phyloP scores from a whole-genome alignment of 2,329 filamentous ascomycete species.

The Rhynchosporium agropyri region DNA sequence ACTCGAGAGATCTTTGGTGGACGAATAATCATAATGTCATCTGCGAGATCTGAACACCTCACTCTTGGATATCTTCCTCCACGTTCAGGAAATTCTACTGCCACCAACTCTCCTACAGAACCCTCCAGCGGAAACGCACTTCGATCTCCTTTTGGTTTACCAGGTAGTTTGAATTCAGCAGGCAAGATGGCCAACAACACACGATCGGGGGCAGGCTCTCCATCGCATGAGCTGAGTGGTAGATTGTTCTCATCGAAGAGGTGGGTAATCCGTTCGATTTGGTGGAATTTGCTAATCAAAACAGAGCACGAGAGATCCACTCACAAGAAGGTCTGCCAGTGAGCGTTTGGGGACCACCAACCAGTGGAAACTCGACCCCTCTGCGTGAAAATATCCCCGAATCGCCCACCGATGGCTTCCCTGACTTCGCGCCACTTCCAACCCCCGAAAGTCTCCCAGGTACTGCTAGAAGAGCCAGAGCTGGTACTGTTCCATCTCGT shows the following conservation, averaged over 20 bases:
- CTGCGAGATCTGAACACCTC: constrained; percentile 82
- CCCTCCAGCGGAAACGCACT: constrained; percentile 62
- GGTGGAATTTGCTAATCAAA: constrained; percentile 21
- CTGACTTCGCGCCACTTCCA: constrained; percentile 78
- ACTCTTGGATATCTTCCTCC: constrained; percentile 76
- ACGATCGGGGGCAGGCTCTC: constrained; percentile 90
- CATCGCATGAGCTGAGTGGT: constrained; percentile 81
- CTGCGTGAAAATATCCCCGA: constrained; percentile 97
- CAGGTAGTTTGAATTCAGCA: constrained; percentile 61
- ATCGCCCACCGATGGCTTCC: constrained; percentile 93
- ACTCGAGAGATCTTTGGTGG: constrained; percentile 37
- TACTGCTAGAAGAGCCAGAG: constrained; percentile 76
- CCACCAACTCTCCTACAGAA: constrained; percentile 80
- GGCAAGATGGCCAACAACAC: constrained; percentile 61
- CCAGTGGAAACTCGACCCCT: constrained; percentile 93
- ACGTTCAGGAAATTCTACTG: constrained; percentile 73
- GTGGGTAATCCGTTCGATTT: constrained; percentile 55
- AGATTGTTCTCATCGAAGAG: constrained; percentile 84
- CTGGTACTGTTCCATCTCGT: constrained; percentile 93
- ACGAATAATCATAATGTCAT: constrained; percentile 86
- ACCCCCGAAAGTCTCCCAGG: constrained; percentile 67
- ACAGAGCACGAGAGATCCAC: constrained; percentile 91
- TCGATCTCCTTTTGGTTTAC: constrained; percentile 73
- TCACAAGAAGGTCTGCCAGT: constrained; percentile 85
- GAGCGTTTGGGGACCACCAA: constrained; percentile 89